Base-by-base conservation (phyloP, 2,329 filamentous ascomycete genomes). In the Anisogramma anomala region DNA sequence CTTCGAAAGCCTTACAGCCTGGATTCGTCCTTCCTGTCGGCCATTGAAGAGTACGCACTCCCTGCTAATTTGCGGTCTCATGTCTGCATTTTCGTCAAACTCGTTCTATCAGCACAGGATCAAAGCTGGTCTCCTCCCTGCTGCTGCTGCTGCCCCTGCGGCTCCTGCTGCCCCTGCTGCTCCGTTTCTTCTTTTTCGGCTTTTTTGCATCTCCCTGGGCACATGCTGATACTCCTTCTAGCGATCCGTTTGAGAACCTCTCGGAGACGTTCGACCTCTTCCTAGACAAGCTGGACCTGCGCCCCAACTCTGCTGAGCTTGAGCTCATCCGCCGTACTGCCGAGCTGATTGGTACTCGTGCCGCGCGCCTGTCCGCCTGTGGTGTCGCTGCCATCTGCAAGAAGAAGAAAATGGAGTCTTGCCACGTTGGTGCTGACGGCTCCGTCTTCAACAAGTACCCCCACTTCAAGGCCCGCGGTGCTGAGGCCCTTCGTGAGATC, bases 371-470 rank as follows among this genome's bases (percentile, higher is more conserved):
- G 39, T 94, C 88, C 13, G 81, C 89, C 19, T 96, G 91, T 57
- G 91, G 91, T 64, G 85, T 98, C 41, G 87, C 89, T 10, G 91
- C 89, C 44, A 95, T 98, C 57, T 87, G 84, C 74, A 93, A 82
- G 67, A 96, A 96, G 79, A 96, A 95, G 75, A 74, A 77, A 52
- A 89, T 88, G 63, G 66, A 82, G 56, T 73, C 75, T 27, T 94
- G 85, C 68, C 91, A 96, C 62, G 91, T 98, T 31, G 91, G 91
- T 54, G 91, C 91, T 38, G 91, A 98, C 58, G 91, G 91, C 27
- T 94, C 85, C 14, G 89, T 98, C 41, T 98, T 98, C 70, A 95
- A 94, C 73, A 96, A 96, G 63, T 98, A 98, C 66, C 91, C 91
- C 10, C 84, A 94, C 66, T 98, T 98, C 76, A 95, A 95, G 72